These are phyloP conservation scores for Phylloporus rhodoxanthus DNA, from an alignment of 768 basidiomycete species.

Conservation along the genomic window DNA sequence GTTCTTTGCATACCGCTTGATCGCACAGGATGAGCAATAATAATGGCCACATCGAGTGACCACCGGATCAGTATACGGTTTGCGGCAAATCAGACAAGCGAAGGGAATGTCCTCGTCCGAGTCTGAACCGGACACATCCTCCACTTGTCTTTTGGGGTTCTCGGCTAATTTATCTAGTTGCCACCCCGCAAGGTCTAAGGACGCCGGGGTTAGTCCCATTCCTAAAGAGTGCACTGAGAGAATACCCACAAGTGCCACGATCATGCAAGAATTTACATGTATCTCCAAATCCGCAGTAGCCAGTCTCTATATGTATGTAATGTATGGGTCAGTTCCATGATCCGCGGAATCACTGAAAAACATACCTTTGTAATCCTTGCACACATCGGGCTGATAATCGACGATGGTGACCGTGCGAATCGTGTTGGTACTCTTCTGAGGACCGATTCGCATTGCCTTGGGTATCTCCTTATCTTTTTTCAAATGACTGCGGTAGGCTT, in stretches of 20 bases:
- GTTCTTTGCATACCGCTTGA: constrained; percentile 89
- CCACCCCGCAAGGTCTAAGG: constrained; percentile 91
- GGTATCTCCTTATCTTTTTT: constrained; percentile 80
- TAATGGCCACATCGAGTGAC: constrained; percentile 97
- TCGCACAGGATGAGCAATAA: constrained; percentile 92
- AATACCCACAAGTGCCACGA: constrained; percentile 79
- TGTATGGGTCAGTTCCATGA: constrained; percentile 8
- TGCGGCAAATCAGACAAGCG: constrained; percentile 95
- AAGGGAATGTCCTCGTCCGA: constrained; percentile 91
- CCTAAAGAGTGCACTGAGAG: neutral
- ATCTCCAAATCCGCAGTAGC: constrained; percentile 98
- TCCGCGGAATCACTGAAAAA: constrained; percentile 19
- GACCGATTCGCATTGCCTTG: constrained; percentile 83
- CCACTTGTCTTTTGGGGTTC: constrained; percentile 54
- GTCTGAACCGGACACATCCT: constrained; percentile 58
- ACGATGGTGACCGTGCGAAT: constrained; percentile 92
- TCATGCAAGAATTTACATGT: constrained; percentile 99
- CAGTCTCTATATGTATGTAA: constrained; percentile 65
- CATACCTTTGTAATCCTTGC: constrained; percentile 98
- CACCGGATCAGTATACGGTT: constrained; percentile 90
- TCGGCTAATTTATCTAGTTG: constrained; percentile 93
- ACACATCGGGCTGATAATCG: constrained; percentile 98
- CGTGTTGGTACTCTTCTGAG: constrained; percentile 67
- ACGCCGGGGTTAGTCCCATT: constrained; percentile 8
- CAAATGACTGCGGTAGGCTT: constrained; percentile 73